Evolutionary conservation across 495 filamentous ascomycete species (phyloP).

Genomic region (Talaromyces ruber): DNA sequence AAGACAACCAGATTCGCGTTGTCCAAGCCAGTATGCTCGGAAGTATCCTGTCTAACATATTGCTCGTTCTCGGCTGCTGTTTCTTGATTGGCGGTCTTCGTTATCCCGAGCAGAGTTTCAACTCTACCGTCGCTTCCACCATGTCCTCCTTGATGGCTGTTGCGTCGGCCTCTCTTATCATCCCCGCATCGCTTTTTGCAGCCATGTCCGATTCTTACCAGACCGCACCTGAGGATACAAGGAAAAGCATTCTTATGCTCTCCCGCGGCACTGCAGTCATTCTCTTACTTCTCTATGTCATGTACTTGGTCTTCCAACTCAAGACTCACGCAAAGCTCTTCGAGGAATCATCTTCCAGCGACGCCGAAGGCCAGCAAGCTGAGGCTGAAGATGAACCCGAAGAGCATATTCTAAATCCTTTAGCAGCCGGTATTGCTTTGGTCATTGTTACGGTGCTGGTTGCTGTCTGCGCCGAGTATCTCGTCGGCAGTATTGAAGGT

Average conservation of each 20-base stretch:
- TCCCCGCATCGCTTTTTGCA: constrained; percentile 75
- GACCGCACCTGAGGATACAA: constrained; percentile 25
- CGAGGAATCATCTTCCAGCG: constrained; percentile 47
- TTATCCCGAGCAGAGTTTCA: constrained; percentile 65
- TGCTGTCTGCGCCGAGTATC: constrained; percentile 86
- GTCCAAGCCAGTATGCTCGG: constrained; percentile 98
- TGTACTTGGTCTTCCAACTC: constrained; percentile 90
- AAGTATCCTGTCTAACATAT: constrained; percentile 90
- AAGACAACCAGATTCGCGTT: constrained; percentile 79
- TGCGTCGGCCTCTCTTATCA: constrained; percentile 82
- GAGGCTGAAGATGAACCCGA: constrained; percentile 36
- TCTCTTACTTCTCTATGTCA: constrained; percentile 74
- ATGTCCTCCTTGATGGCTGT: constrained; percentile 96
- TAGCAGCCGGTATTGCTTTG: constrained; percentile 64
- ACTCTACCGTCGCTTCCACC: constrained; percentile 80
- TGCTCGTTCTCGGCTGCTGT: constrained; percentile 93
- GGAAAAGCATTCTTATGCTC: constrained; percentile 64
- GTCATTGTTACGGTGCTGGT: constrained; percentile 73
- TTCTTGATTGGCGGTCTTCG: constrained; percentile 81
- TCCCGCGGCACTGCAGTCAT: constrained; percentile 90
- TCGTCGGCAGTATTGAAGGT: constrained; percentile 86
- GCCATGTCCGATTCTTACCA: constrained; percentile 29
- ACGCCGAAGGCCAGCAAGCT: constrained; percentile 2
- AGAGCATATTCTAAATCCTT: constrained; percentile 54
- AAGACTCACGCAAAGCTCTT: constrained; percentile 74